Conservation (phyloP, 768 basidiomycete species). For the Phylloporus scabripes region DNA sequence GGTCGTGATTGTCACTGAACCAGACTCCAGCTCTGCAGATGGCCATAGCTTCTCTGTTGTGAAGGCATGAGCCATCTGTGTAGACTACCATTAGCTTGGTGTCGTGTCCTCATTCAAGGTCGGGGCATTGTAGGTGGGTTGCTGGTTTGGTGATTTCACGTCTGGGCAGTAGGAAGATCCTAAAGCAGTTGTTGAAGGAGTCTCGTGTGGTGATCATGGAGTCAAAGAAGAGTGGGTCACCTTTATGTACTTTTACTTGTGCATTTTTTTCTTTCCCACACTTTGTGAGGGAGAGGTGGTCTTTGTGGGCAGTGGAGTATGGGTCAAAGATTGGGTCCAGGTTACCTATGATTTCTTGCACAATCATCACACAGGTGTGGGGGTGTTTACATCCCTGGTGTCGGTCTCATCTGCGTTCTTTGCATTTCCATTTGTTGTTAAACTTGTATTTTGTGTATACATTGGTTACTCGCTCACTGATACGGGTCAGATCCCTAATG, state of each 20-base stretch:
- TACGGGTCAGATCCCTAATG: neutral
- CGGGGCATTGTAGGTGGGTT: neutral
- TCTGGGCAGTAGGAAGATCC: neutral
- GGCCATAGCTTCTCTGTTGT: neutral
- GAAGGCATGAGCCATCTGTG: neutral
- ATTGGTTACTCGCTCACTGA: neutral
- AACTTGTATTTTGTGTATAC: no score
- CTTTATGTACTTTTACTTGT: neutral
- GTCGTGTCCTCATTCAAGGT: neutral
- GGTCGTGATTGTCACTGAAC: neutral
- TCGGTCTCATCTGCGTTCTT: no score
- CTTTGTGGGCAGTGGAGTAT: no score
- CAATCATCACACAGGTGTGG: no score
- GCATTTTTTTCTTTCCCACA: neutral
- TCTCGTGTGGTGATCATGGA: neutral
- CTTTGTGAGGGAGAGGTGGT: no score
- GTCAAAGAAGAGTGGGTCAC: neutral
- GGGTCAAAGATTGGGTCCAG: no score
- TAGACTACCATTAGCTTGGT: neutral
- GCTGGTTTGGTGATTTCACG: neutral
- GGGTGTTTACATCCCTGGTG: no score
- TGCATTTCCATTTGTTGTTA: no score
- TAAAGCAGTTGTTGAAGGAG: neutral
- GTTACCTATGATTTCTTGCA: no score
- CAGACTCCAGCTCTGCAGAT: neutral